phyloP scores from a whole-genome alignment of 306 rosid species.

The Senna siamea region DNA sequence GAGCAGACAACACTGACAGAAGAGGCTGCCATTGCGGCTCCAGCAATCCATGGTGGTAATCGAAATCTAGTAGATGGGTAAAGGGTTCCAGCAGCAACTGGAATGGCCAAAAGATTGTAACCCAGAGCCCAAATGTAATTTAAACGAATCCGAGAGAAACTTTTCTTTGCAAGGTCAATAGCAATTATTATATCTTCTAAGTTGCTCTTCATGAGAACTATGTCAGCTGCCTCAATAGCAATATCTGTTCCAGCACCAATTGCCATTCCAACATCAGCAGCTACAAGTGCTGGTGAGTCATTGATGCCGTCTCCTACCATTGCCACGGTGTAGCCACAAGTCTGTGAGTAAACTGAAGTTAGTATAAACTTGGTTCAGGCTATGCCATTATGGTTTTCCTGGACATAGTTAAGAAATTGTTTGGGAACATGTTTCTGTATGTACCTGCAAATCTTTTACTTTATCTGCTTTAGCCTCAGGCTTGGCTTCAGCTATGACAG shows the following conservation, averaged over 20 bases:
- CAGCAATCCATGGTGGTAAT: constrained; percentile 85
- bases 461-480: constrained; percentile 69
- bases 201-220: constrained; percentile 79
- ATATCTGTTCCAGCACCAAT: constrained; percentile 86
- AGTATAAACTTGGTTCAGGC: neutral
- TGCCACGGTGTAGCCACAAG: constrained; percentile 59
- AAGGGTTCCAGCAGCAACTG: constrained; percentile 70
- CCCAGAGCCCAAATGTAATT: constrained; percentile 83
- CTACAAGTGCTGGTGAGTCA: constrained; percentile 86
- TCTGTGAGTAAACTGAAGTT: constrained; percentile 39
- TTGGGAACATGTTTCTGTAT: neutral
- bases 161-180: constrained; percentile 71
- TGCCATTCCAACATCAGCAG: constrained; percentile 85
- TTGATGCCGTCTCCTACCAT: constrained; percentile 93
- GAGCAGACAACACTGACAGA: constrained; percentile 81
- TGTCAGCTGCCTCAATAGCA: constrained; percentile 89
- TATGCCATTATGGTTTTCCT: neutral
- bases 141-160: constrained; percentile 61
- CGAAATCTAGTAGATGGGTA: constrained; percentile 65
- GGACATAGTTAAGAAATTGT: neutral
- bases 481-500: constrained; percentile 65
- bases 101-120: constrained; percentile 76
- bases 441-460: constrained; percentile 73
- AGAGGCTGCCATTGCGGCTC: constrained; percentile 93
- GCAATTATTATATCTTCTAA: constrained; percentile 81